Evolutionary conservation across 139 green algal species (phyloP).

Genomic region (Pedinophyceae sp.): DNA sequence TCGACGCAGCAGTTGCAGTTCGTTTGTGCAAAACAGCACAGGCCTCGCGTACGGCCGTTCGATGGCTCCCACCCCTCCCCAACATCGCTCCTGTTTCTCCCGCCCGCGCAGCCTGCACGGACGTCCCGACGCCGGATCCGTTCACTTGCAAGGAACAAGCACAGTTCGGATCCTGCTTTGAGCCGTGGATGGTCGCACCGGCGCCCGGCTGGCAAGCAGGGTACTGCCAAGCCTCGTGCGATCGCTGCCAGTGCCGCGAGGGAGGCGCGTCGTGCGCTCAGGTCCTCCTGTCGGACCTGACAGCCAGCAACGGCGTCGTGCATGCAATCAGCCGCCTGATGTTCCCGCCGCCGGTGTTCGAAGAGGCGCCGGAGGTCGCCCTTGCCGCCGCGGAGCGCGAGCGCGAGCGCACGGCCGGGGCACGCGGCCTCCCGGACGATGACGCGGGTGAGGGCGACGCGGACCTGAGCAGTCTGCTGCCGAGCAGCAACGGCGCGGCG

Average conservation of each 20-base stretch:
- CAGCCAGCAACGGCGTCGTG: conserved; percentile 33
- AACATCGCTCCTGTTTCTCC: background rate
- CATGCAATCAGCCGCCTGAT: conserved; percentile 42
- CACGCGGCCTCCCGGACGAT: too few species aligned
- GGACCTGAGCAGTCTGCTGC: too few species aligned
- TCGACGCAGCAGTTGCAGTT: background rate
- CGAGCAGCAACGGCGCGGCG: too few species aligned
- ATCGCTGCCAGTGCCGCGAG: conserved; percentile 1
- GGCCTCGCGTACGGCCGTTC: background rate
- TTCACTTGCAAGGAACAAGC: conserved; percentile 7
- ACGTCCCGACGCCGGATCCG: conserved; percentile 37
- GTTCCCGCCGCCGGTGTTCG: conserved; percentile 30
- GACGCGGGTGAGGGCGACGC: too few species aligned
- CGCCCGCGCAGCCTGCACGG: conserved; percentile 19
- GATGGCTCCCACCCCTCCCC: background rate
- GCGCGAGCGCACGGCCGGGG: too few species aligned
- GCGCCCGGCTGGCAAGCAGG: background rate
- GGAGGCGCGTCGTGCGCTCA: conserved; percentile 1
- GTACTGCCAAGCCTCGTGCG: conserved; percentile 3
- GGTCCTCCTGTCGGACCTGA: conserved; percentile 17
- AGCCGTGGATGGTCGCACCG: background rate
- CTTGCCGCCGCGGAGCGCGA: too few species aligned
- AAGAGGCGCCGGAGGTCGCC: too few species aligned
- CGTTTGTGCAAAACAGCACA: conserved; percentile 23
- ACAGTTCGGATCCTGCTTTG: background rate